Conservation (phyloP, 495 filamentous ascomycete genomes). For the Hypoxylon lienhwacheense region DNA sequence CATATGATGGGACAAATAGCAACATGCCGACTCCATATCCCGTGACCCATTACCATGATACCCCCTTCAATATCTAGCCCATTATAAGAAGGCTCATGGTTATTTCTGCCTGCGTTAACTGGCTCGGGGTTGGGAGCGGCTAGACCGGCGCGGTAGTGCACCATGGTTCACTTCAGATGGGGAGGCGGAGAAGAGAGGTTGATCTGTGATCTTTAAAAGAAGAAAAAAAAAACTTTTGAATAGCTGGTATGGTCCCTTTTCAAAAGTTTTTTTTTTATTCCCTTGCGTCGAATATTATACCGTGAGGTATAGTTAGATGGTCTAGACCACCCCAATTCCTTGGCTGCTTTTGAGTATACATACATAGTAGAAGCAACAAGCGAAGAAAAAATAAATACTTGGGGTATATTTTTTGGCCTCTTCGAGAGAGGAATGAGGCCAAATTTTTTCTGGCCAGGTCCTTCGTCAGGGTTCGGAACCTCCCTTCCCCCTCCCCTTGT, state of each 20-base stretch:
- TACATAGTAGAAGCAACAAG: not conserved
- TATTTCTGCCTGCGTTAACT: slow-evolving; percentile 2
- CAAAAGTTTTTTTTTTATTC: not conserved
- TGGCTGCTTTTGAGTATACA: slow-evolving; percentile 7
- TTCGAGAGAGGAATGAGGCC: too few species aligned
- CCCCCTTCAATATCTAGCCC: slow-evolving; percentile 9
- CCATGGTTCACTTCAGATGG: slow-evolving; percentile 23
- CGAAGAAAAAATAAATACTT: not conserved
- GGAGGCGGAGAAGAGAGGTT: slow-evolving; percentile 17
- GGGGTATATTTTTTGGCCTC: slow-evolving; percentile 3
- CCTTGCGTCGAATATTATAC: not conserved
- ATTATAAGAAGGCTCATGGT: slow-evolving; percentile 17
- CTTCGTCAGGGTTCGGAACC: not conserved
- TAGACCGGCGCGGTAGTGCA: slow-evolving; percentile 11
- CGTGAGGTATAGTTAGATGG: slow-evolving; percentile 1
- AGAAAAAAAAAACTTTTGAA: not conserved
- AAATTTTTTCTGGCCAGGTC: not conserved
- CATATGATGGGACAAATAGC: slow-evolving; percentile 5
- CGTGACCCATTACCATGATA: slow-evolving; percentile 12
- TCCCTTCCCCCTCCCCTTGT: slow-evolving; percentile 18
- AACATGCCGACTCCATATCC: slow-evolving; percentile 17
- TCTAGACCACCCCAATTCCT: slow-evolving; percentile 17
- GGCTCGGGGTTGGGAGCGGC: not conserved
- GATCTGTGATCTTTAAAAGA: not conserved
- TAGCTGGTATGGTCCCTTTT: too few species aligned